phyloP scores from a whole-genome alignment of 2,329 filamentous ascomycete species.

The Hypoxylon sp. region DNA sequence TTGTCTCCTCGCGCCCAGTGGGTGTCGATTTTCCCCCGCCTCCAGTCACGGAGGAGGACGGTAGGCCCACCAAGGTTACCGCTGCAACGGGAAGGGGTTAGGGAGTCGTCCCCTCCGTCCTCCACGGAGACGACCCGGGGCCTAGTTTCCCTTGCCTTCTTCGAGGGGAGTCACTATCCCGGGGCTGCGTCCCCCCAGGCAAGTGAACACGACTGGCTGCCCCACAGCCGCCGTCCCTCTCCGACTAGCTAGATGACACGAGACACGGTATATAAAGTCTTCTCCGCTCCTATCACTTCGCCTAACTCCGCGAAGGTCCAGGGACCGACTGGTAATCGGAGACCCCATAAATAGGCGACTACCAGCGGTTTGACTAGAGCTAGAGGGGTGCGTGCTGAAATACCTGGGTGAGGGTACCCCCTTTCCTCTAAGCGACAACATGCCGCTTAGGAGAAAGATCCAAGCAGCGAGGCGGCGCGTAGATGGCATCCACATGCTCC shows the following conservation, averaged over 20 bases:
- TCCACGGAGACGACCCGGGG: constrained; percentile 3
- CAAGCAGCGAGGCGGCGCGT: constrained; percentile 12
- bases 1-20: constrained; percentile 27
- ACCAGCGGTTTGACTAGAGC: constrained; percentile 34
- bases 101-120: constrained; percentile 4
- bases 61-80: constrained; percentile 21
- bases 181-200: constrained; percentile 5
- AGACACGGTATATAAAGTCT: constrained; percentile 24
- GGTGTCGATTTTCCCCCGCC: constrained; percentile 9
- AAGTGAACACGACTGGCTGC: constrained; percentile 21
- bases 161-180: constrained; percentile 25
- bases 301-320: constrained; percentile 35
- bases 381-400: constrained; percentile 24
- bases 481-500: constrained; percentile 7
- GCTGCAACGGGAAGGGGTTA: constrained; percentile 26
- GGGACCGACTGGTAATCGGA: constrained; percentile 20
- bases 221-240: constrained; percentile 27
- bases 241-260: constrained; percentile 41
- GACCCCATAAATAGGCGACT: background rate
- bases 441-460: constrained; percentile 23
- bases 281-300: constrained; percentile 40
- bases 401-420: constrained; percentile 20
- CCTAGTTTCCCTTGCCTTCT: constrained; percentile 26
- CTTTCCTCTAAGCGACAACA: constrained; percentile 17
- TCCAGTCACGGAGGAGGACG: constrained; percentile 3